Evolutionary conservation across 176 grass and related monocot species (phyloP).

Genomic region (Oryza officinalis): DNA sequence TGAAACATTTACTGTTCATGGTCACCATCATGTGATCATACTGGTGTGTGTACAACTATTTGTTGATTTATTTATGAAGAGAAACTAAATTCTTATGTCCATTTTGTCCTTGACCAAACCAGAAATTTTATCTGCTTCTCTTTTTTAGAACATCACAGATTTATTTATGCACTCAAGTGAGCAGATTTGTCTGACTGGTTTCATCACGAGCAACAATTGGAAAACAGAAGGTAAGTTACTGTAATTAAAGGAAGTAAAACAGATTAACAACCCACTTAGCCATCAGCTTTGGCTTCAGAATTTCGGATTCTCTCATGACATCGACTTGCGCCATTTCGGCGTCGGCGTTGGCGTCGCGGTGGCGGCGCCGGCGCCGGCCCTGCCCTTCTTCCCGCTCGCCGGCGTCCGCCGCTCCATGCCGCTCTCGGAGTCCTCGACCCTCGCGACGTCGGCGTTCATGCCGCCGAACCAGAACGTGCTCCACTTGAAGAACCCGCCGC

Average conservation of each 20-base stretch:
- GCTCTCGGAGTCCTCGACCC: constrained; percentile 61
- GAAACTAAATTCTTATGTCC: neutral
- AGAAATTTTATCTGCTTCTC: neutral
- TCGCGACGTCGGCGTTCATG: constrained; percentile 52
- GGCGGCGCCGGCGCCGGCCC: constrained; percentile 2
- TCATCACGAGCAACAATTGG: neutral
- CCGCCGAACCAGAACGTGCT: constrained; percentile 72
- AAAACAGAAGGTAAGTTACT: neutral
- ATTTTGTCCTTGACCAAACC: neutral
- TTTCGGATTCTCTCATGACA: constrained; percentile 42
- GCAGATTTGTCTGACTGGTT: neutral
- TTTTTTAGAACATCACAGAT: neutral
- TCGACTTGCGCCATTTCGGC: constrained; percentile 69
- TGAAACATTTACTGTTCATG: constrained; percentile 34
- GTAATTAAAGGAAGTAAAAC: neutral
- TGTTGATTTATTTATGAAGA: constrained; percentile 31
- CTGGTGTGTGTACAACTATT: constrained; percentile 15
- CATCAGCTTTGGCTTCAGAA: neutral
- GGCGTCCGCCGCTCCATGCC: constrained; percentile 68
- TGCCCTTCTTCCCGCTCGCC: constrained; percentile 48
- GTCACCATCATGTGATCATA: constrained; percentile 41
- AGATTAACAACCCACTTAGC: neutral
- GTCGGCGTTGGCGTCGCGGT: constrained; percentile 48
- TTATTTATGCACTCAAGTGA: neutral
- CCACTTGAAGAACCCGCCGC: constrained; percentile 74